Base-by-base conservation (phyloP, 352 stramenopile genomes). In the Pythium inflatum region DNA sequence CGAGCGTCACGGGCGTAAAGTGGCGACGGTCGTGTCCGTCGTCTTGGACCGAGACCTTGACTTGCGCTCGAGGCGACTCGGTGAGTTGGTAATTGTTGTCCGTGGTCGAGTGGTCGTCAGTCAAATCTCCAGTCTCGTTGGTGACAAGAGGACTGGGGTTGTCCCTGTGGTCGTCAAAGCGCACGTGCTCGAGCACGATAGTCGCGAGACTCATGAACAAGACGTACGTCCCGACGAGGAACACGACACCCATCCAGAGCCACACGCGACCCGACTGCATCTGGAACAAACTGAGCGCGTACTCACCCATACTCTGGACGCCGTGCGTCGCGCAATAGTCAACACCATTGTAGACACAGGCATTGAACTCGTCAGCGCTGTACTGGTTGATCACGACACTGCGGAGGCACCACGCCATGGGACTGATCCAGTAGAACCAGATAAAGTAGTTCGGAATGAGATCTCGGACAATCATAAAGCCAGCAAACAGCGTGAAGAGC, bases 351-450 rank as follows among this genome's bases (percentile, higher is more conserved):
- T 75, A 75, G 16, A 57, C 55, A 36, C 57, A 66, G 8, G 61
- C 34, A n/a, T 73, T 43, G 30, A 74, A 76, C 24, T 61, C 41
- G 30, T 13, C 34, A 14, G 45, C 54, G 22, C 50, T 13, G 45
- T 77, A 78, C 68, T 81, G 56, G 48, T 74, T 76, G 40, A 76
- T 56, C 6, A 41, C 58, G 11, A 81, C 16, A 28, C 56, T 45
- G 3, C 76, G 73, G 40, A 75, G 30, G n/a, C 36, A 53, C 78
- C 78, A 85, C 16, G 66, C 28, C 22, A 85, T 67, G 16, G 79
- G 79, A 46, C 79, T 77, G 25, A 84, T 57, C 61, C 68, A 84
- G 66, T 81, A 84, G 20, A 80, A n/a, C 79, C 79, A 87, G n/a
- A 70, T 73, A 22, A 70, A 77, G 41, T 70, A 73, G 30, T 73